phyloP scores from a whole-genome alignment of 169 alveolate genomes.

The Besnoitia besnoiti region DNA sequence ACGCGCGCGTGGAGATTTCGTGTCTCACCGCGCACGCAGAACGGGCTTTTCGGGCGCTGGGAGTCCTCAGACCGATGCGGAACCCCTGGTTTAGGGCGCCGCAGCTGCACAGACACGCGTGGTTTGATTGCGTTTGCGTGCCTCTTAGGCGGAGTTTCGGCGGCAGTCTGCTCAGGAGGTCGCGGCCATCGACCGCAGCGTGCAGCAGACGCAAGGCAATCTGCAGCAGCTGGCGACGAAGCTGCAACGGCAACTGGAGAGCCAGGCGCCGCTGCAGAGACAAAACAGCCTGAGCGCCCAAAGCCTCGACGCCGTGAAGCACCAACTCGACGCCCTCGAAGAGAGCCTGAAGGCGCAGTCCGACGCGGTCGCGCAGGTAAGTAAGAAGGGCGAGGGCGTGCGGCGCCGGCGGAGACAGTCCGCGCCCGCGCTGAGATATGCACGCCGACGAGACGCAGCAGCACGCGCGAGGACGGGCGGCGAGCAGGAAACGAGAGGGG shows the following conservation, averaged over 20 bases:
- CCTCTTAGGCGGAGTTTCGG: slow-evolving; percentile 5
- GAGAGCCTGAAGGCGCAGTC: background rate
- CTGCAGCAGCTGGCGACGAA: background rate
- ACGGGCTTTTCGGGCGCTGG: too few relatives aligned
- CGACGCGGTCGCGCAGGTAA: background rate
- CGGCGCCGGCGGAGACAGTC: too few relatives aligned
- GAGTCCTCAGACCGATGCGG: too few relatives aligned
- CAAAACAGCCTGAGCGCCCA: slow-evolving; percentile 16
- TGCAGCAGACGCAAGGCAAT: background rate
- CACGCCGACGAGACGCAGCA: too few relatives aligned
- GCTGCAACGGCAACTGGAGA: background rate
- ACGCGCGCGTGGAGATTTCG: background rate
- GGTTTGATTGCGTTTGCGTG: too few relatives aligned
- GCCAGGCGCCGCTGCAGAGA: background rate
- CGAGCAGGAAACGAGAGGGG: too few relatives aligned
- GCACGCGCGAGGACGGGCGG: too few relatives aligned
- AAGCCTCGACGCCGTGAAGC: background rate
- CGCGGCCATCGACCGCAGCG: background rate
- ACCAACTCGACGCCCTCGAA: background rate
- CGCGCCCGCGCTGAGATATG: too few relatives aligned
- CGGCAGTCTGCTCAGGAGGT: background rate
- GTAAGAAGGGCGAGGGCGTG: too few relatives aligned
- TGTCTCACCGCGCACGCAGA: too few relatives aligned
- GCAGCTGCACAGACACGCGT: too few relatives aligned
- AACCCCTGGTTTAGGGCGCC: too few relatives aligned